Conservation (phyloP, 2,329 filamentous ascomycete species). For the Rhynchosporium secalis region DNA sequence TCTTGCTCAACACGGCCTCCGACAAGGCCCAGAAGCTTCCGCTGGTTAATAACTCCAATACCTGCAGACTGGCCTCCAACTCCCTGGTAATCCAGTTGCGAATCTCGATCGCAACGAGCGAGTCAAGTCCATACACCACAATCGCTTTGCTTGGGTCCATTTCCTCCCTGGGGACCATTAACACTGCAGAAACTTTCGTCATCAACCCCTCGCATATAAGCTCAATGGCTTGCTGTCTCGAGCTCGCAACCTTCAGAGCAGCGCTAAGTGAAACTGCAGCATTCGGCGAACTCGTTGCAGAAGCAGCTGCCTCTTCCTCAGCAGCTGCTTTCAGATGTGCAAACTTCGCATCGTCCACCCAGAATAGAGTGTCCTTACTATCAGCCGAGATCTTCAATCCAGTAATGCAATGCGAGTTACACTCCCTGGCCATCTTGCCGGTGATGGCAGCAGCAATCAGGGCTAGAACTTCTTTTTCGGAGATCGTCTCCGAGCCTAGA, state of each 20-base stretch:
- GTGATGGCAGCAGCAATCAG: conserved; percentile 37
- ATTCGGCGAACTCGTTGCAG: neutral
- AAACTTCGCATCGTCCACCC: conserved; percentile 34
- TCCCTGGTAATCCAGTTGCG: conserved; percentile 44
- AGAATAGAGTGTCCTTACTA: conserved; percentile 31
- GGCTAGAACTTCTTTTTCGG: conserved; percentile 30
- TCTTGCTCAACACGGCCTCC: conserved; percentile 33
- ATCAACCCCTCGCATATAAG: conserved; percentile 44
- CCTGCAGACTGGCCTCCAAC: conserved; percentile 33
- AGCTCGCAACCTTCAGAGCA: conserved; percentile 17
- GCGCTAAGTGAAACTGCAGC: conserved; percentile 20
- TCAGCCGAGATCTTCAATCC: conserved; percentile 25
- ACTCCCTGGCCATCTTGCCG: conserved; percentile 18
- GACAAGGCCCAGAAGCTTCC: conserved; percentile 35
- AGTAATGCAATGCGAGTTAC: conserved; percentile 32
- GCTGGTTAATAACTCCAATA: conserved; percentile 31
- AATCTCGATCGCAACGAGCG: conserved; percentile 33
- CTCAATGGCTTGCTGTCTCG: conserved; percentile 28
- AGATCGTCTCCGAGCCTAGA: conserved; percentile 26
- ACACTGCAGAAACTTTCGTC: conserved; percentile 48
- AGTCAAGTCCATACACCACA: conserved; percentile 38
- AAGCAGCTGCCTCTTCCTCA: conserved; percentile 4
- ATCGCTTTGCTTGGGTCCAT: conserved; percentile 44
- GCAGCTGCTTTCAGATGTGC: conserved; percentile 21
- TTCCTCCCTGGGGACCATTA: conserved; percentile 50